These are phyloP conservation scores for Penicillium simplicissimum DNA, from an alignment of 495 filamentous ascomycete genomes.

Conservation along the genomic window DNA sequence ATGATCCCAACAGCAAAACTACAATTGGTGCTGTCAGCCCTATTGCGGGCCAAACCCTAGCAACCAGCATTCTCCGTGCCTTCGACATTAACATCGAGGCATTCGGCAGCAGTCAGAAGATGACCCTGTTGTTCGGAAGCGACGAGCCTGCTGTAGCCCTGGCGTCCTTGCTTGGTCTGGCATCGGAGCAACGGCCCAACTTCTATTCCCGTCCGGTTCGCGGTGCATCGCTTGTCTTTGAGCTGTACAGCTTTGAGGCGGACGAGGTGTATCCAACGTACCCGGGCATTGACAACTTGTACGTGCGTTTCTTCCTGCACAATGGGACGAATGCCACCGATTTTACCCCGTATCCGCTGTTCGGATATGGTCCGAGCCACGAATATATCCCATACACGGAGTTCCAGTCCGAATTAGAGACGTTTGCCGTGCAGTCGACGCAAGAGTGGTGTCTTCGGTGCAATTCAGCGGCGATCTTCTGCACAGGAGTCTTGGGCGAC, in stretches of 20 bases:
- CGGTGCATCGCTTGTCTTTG: conserved; percentile 69
- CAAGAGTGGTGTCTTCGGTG: conserved; percentile 71
- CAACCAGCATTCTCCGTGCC: conserved; percentile 57
- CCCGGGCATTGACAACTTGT: conserved; percentile 58
- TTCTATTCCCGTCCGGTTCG: conserved; percentile 72
- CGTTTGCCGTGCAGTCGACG: conserved; percentile 59
- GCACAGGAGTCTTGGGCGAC: conserved; percentile 42
- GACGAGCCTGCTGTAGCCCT: conserved; percentile 73
- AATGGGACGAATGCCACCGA: conserved; percentile 65
- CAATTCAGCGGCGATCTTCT: conserved; percentile 61
- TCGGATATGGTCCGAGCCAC: conserved; percentile 55
- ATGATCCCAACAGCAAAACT: conserved; percentile 36
- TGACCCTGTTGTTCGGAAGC: conserved; percentile 68
- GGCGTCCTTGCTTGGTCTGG: conserved; percentile 67
- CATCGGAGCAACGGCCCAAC: conserved; percentile 48
- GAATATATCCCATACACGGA: conserved; percentile 59
- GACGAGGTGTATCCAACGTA: conserved; percentile 45
- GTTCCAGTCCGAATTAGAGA: conserved; percentile 60
- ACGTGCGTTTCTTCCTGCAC: conserved; percentile 73
- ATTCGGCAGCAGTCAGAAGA: conserved; percentile 45
- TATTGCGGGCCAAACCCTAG: conserved; percentile 65
- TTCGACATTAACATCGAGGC: conserved; percentile 53
- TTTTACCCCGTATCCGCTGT: conserved; percentile 64
- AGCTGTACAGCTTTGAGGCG: conserved; percentile 64
- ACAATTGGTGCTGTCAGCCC: conserved; percentile 50